phyloP scores from a whole-genome alignment of 1,284 basidiomycete genomes.

The Ganoderma sinense region DNA sequence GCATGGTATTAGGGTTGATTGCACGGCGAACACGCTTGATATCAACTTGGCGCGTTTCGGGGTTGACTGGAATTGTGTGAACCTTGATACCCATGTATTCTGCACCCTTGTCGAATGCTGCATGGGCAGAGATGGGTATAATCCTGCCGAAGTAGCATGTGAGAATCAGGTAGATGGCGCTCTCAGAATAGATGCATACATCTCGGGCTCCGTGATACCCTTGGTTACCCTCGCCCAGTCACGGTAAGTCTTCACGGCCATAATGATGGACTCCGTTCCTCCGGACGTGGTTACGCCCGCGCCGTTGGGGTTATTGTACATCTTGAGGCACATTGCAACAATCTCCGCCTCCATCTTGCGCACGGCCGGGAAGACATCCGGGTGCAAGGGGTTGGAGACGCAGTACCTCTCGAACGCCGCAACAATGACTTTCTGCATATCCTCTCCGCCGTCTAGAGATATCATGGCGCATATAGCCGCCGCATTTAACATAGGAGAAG shows the following conservation, averaged over 20 bases:
- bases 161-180: background rate
- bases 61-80: conserved; percentile 89
- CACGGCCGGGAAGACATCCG: conserved; percentile 94
- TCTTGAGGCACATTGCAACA: conserved; percentile 90
- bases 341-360: conserved; percentile 99
- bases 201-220: conserved; percentile 92
- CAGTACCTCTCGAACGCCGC: conserved; percentile 76
- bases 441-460: conserved; percentile 79
- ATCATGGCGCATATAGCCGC: conserved; percentile 7
- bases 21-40: conserved; percentile 83
- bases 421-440: conserved; percentile 77
- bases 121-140: conserved; percentile 87
- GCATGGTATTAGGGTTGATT: conserved; percentile 85
- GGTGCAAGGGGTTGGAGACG: conserved; percentile 92
- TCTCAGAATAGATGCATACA: conserved; percentile 57
- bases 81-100: conserved; percentile 94
- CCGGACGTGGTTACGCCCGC: conserved; percentile 95
- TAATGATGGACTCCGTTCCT: conserved; percentile 95
- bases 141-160: conserved; percentile 59
- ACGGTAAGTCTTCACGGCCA: conserved; percentile 93
- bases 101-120: conserved; percentile 94
- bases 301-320: conserved; percentile 87
- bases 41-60: conserved; percentile 82
- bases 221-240: conserved; percentile 91
- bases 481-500: background rate